A percentile compares a stretch with the other conserved stretches of the same genome.
Conservation (phyloP, 2,329 filamentous ascomycete species). For the Aspergillus brunneoviolaceus region DNA sequence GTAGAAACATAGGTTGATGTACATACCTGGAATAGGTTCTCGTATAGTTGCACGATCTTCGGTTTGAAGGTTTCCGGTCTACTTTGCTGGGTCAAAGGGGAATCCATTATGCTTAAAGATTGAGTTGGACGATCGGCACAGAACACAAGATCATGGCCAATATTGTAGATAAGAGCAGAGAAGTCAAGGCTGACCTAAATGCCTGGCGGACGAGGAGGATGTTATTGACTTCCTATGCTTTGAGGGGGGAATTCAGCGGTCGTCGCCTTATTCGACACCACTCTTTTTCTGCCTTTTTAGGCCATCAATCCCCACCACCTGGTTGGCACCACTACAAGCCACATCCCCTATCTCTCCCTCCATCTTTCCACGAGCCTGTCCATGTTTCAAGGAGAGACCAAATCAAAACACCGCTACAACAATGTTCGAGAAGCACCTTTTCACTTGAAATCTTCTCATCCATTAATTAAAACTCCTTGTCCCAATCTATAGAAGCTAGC, state of each 20-base stretch:
- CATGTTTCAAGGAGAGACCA: neutral
- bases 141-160: slow-evolving; percentile 18
- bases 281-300: slow-evolving; percentile 17
- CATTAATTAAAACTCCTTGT: neutral
- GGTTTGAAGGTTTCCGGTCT: slow-evolving; percentile 88
- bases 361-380: neutral
- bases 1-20: slow-evolving; percentile 4
- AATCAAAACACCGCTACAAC: neutral
- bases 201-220: slow-evolving; percentile 1
- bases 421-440: neutral
- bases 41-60: slow-evolving; percentile 89
- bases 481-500: neutral
- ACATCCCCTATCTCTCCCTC: slow-evolving; percentile 1
- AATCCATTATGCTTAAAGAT: slow-evolving; percentile 65
- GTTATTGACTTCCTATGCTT: neutral
- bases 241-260: slow-evolving; percentile 1
- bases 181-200: neutral
- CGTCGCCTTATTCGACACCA: slow-evolving; percentile 11
- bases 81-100: slow-evolving; percentile 88
- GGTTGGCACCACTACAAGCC: slow-evolving; percentile 4
- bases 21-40: slow-evolving; percentile 68
- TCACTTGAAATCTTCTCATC: neutral
- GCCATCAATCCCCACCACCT: slow-evolving; percentile 9
- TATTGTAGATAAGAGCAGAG: slow-evolving; percentile 14
- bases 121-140: slow-evolving; percentile 14